A percentile compares a stretch with the other conserved stretches of the same genome.
Evolutionary conservation across 2,329 filamentous ascomycete genomes (phyloP).

Genomic region (Orbilia quercus): DNA sequence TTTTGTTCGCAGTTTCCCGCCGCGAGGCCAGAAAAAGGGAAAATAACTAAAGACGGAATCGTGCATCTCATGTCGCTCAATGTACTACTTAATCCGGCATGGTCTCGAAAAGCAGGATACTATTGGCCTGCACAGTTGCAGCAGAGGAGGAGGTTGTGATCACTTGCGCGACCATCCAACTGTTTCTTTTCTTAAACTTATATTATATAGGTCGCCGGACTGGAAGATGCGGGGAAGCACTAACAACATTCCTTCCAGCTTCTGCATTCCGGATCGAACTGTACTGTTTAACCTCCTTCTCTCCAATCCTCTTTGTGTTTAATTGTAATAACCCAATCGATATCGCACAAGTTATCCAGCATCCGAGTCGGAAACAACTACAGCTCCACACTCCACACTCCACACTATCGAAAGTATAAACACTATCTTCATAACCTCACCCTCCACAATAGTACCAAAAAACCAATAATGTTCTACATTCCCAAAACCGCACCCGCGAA

Average conservation of each 20-base stretch:
- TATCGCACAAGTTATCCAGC: background rate
- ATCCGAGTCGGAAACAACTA: background rate
- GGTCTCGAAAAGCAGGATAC: slow-evolving; percentile 16
- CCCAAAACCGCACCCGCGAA: slow-evolving; percentile 27
- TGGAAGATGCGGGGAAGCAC: slow-evolving; percentile 39
- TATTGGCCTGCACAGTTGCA: slow-evolving; percentile 1
- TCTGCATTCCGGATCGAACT: background rate
- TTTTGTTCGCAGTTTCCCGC: slow-evolving; percentile 9
- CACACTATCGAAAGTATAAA: background rate
- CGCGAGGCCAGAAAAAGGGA: background rate
- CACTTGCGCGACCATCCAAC: slow-evolving; percentile 52
- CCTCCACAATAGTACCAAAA: slow-evolving; percentile 7
- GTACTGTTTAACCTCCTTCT: slow-evolving; percentile 2
- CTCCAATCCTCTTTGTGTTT: background rate
- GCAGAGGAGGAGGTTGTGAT: slow-evolving; percentile 34
- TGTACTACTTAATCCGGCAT: slow-evolving; percentile 24
- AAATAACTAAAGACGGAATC: slow-evolving; percentile 26
- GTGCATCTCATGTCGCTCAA: slow-evolving; percentile 24
- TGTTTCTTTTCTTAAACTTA: slow-evolving; percentile 16
- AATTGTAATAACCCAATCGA: background rate
- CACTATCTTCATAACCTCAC: background rate
- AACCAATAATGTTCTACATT: slow-evolving; percentile 40
- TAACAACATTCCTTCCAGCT: background rate
- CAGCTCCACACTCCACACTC: background rate
- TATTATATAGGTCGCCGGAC: slow-evolving; percentile 20